Base-by-base conservation (phyloP, 352 stramenopile species). In the Phytopythium sindhum region DNA sequence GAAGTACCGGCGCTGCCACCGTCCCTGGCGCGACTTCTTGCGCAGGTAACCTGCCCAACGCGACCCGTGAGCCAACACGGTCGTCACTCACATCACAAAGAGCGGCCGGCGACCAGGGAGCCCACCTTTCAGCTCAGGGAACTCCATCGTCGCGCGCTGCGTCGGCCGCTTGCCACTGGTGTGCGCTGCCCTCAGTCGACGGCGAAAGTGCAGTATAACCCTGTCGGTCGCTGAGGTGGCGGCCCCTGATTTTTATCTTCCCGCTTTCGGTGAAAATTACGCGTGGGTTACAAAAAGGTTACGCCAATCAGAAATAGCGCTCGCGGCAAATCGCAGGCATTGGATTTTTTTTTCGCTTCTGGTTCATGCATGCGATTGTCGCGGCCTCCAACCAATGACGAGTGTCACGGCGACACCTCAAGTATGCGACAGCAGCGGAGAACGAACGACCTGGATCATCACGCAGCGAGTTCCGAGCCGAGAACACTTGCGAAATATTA, bases 1-100 rank as follows among this genome's bases (percentile, higher is more conserved):
- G 72, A 99, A 99, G 81, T 97, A 99, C 57, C 97, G 89, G 56
- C 94, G 96, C 72, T 99, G 97, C 96, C 96, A 98, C 45, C 89
- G 87, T 44, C 95, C 88, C 68, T 96, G 87, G 57, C 91, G 89
- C 60, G 91, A 95, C 66, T 97, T 97, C 75, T 98, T 98, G 69
- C 91, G 84, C 74, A 98, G 75, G 72, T 97, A 97, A 50, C 91
- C 90, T 95, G 65, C 42, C 28, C 17, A 61, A 57, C 29, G 26
- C 26, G 29, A 23, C n/a, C 9, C 39, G 28, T 45, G 19, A 57
- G 28, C 14, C 28, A 8, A 31, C 9, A 21, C n/a, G 21, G 19
- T 14, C 12, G 8, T 19, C 26, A 44, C 23, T 19, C 21, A 41
- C 12, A 0, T 1, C 31, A 28, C 15, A 52, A 0, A 24, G 14